Evolutionary conservation across 2,329 filamentous ascomycete species (phyloP).

Genomic region (Talaromyces sp.): DNA sequence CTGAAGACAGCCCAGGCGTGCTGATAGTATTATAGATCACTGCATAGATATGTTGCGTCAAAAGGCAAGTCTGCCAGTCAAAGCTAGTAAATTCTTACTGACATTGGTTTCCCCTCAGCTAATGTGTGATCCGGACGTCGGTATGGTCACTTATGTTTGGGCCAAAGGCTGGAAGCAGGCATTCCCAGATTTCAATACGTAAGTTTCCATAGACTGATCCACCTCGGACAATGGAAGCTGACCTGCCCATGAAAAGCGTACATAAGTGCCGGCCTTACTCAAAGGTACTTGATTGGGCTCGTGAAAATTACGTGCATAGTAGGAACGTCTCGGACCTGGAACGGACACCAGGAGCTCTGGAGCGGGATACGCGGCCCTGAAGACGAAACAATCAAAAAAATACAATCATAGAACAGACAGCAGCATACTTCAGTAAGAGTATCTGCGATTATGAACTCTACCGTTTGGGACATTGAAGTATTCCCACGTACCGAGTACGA

Average conservation of each 20-base stretch:
- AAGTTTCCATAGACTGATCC: background rate
- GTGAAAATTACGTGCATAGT: background rate
- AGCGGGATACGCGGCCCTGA: background rate
- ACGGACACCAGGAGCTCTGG: background rate
- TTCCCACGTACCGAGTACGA: no score
- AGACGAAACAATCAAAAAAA: no score
- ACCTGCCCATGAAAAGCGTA: background rate
- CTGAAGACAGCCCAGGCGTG: background rate
- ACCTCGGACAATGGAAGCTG: background rate
- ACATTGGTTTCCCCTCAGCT: background rate
- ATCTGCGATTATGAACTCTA: no score
- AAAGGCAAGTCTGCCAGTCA: background rate
- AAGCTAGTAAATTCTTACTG: background rate
- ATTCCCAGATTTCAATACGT: constrained; percentile 3
- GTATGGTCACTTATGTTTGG: constrained; percentile 9
- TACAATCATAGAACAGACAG: background rate
- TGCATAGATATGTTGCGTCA: background rate
- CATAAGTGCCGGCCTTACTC: background rate
- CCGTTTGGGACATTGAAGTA: no score
- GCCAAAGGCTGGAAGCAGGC: constrained; percentile 2
- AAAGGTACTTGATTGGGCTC: background rate
- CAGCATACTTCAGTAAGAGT: no score
- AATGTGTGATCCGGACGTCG: constrained; percentile 3
- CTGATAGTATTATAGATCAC: background rate
- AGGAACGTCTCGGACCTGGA: background rate